A percentile compares a stretch with the other conserved stretches of the same genome.
Evolutionary conservation across 176 grass and related monocot genomes (phyloP).

Genomic region (Oryza longistaminata): DNA sequence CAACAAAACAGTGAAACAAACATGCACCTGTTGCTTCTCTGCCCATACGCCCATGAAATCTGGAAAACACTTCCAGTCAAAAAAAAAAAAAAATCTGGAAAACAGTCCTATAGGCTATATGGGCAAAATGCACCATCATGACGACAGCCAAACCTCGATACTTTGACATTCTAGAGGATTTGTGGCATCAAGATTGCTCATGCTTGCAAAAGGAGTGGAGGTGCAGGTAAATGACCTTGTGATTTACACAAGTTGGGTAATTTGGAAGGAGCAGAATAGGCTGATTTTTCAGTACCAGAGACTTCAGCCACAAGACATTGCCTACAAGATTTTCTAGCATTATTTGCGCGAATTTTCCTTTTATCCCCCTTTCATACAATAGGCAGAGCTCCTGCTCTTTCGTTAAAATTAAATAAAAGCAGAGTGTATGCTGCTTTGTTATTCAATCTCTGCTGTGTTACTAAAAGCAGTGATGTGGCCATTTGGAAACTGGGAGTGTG

Average conservation of each 20-base stretch:
- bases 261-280: too few species aligned
- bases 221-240: not conserved
- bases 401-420: not conserved
- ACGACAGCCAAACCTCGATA: not conserved
- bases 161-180: not conserved
- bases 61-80: too few species aligned
- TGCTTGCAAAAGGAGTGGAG: not conserved
- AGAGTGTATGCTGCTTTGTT: conserved; percentile 4
- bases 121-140: not conserved
- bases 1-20: not conserved
- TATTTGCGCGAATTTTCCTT: not conserved
- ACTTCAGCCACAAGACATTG: too few species aligned
- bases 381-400: not conserved
- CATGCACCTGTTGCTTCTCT: not conserved
- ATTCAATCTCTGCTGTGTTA: not conserved
- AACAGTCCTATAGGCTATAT: too few species aligned
- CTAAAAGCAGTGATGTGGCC: not conserved
- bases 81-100: not conserved
- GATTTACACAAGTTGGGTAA: not conserved
- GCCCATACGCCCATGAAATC: not conserved
- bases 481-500: conserved; percentile 3
- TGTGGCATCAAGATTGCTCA: not conserved
- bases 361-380: not conserved
- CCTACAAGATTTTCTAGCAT: not conserved
- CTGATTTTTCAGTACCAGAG: too few species aligned